A percentile compares a stretch with the other conserved stretches of the same genome.
Evolutionary conservation across 805 yeast species (phyloP).

Genomic region (Candida golubevii): DNA sequence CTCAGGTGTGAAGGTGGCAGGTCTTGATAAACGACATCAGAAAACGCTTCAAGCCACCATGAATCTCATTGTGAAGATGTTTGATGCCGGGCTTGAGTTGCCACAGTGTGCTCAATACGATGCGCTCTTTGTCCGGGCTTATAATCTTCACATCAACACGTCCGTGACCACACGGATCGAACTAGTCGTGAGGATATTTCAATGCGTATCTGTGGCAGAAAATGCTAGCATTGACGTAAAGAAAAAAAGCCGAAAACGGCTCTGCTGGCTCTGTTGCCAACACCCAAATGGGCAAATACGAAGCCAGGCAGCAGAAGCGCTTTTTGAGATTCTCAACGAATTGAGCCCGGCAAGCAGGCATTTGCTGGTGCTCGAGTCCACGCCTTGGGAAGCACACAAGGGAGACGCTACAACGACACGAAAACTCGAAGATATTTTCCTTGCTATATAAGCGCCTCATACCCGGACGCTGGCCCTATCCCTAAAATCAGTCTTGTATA

Average conservation of each 20-base stretch:
- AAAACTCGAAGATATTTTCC: slow-evolving; percentile 1
- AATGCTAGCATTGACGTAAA: slow-evolving; percentile 5
- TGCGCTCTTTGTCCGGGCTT: slow-evolving; percentile 43
- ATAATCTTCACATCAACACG: slow-evolving; percentile 54
- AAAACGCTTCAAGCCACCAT: slow-evolving; percentile 24
- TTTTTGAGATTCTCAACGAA: slow-evolving; percentile 36
- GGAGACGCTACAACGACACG: not conserved
- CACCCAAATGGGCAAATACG: slow-evolving; percentile 34
- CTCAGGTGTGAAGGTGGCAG: slow-evolving; percentile 6
- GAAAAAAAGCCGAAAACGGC: slow-evolving; percentile 15
- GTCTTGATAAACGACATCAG: slow-evolving; percentile 14
- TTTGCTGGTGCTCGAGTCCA: not conserved
- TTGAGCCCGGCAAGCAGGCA: not conserved
- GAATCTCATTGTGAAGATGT: slow-evolving; percentile 31
- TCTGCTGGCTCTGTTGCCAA: slow-evolving; percentile 25
- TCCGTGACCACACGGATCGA: slow-evolving; percentile 34
- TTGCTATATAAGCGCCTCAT: slow-evolving; percentile 2
- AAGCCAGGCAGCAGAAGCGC: slow-evolving; percentile 36
- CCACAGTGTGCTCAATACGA: slow-evolving; percentile 27
- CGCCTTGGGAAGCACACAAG: slow-evolving; percentile 1
- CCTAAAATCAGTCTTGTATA: no score
- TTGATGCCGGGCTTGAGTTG: slow-evolving; percentile 35
- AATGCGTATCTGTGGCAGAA: slow-evolving; percentile 25
- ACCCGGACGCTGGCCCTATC: not conserved
- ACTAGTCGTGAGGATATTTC: slow-evolving; percentile 42